Conservation (phyloP, 352 stramenopile species). For the Globisporangium echinulatum region DNA sequence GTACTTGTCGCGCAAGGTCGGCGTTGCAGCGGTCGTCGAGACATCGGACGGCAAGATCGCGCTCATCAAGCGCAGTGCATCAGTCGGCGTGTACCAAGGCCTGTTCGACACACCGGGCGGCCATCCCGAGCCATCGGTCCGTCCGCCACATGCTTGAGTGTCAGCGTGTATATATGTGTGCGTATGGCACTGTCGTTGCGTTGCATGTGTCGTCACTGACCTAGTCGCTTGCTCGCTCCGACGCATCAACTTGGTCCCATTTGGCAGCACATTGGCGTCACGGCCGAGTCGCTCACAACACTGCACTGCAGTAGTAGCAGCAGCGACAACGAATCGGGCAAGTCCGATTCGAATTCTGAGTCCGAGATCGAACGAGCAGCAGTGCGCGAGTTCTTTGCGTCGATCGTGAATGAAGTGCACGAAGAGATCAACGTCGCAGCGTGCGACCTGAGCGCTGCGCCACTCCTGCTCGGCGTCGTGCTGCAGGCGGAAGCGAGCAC, state of each 20-base stretch:
- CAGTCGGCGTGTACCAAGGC: conserved; percentile 66
- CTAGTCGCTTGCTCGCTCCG: too few relatives aligned
- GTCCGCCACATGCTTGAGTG: too few relatives aligned
- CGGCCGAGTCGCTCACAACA: conserved; percentile 18
- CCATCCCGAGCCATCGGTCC: conserved; percentile 63
- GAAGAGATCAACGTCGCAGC: conserved; percentile 70
- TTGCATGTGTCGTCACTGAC: too few relatives aligned
- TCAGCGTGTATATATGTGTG: too few relatives aligned
- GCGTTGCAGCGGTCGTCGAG: conserved; percentile 65
- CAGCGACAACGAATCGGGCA: too few relatives aligned
- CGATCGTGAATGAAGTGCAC: conserved; percentile 65
- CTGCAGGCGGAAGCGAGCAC: conserved; percentile 61
- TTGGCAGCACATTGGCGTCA: conserved; percentile 26
- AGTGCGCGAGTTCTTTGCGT: conserved; percentile 69
- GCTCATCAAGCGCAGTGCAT: conserved; percentile 58
- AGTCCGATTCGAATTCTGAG: too few relatives aligned
- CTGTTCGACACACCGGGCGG: conserved; percentile 73
- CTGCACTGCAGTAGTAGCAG: too few relatives aligned
- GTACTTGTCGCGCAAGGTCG: conserved; percentile 76
- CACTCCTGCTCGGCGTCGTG: conserved; percentile 64
- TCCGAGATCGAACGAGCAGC: too few relatives aligned
- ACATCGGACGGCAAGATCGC: conserved; percentile 51
- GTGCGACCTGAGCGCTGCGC: conserved; percentile 29
- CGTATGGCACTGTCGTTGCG: too few relatives aligned
- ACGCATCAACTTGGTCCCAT: background rate